A percentile compares a stretch with the other conserved stretches of the same genome.
These are phyloP conservation scores for Tetrahymena borealis DNA, from an alignment of 73 alveolate genomes.

Conservation along the genomic window DNA sequence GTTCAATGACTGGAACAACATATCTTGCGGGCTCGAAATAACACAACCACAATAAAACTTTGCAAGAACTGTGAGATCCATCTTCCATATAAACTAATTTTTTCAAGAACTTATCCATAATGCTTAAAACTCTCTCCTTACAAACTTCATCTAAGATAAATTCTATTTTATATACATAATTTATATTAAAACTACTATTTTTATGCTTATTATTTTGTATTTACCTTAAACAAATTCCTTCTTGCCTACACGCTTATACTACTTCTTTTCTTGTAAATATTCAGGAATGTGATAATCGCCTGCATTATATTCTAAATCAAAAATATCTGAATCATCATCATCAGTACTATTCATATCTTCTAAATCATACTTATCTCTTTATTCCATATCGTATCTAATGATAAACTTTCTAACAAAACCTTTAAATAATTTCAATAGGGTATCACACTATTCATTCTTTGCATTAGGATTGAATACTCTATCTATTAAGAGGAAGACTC, in stretches of 20 bases:
- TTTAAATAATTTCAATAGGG: background rate
- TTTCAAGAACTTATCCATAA: background rate
- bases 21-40: background rate
- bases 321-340: background rate
- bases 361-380: background rate
- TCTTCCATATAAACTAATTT: background rate
- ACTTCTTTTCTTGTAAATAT: background rate
- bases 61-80: background rate
- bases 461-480: background rate
- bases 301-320: background rate
- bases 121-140: background rate
- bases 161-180: background rate
- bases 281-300: background rate
- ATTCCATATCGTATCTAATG: background rate
- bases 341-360: background rate
- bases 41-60: background rate
- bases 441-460: background rate
- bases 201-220: background rate
- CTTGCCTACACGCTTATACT: background rate
- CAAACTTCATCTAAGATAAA: background rate
- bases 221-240: background rate
- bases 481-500: background rate
- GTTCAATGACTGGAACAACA: background rate
- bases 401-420: background rate
- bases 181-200: background rate